phyloP scores from a whole-genome alignment of 108 stramenopile genomes.

The Seminavis robusta region DNA sequence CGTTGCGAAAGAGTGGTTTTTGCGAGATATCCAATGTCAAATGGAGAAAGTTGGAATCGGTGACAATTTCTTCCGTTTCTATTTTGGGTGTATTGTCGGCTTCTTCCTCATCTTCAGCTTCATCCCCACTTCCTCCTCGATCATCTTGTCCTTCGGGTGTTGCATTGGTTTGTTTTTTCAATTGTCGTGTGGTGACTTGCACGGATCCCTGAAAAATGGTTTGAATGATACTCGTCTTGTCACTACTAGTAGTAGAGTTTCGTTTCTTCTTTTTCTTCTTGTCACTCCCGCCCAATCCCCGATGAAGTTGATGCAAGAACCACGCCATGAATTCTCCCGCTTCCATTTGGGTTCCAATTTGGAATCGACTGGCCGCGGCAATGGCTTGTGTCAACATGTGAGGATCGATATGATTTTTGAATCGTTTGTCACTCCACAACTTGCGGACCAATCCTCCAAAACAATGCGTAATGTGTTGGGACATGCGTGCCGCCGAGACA shows the following conservation, averaged over 20 bases:
- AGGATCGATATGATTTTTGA: conserved; percentile 93
- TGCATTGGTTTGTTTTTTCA: conserved; percentile 13
- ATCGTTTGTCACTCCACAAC: conserved; percentile 91
- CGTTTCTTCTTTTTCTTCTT: conserved; percentile 39
- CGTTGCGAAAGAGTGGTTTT: conserved; percentile 97
- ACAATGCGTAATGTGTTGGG: conserved; percentile 52
- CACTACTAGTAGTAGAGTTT: too few relatives aligned
- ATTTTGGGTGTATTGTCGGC: conserved; percentile 35
- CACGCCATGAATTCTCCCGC: conserved; percentile 94
- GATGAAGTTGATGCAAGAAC: conserved; percentile 92
- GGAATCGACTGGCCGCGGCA: conserved; percentile 76
- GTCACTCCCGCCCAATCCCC: conserved; percentile 65
- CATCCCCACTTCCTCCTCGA: conserved; percentile 42
- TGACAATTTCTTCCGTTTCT: conserved; percentile 49
- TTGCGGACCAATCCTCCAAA: conserved; percentile 93
- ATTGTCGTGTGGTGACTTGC: conserved; percentile 75
- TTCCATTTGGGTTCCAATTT: conserved; percentile 84
- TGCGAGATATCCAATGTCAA: conserved; percentile 96
- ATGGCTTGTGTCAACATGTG: conserved; percentile 95
- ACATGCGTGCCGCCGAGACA: too few relatives aligned
- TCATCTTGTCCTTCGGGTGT: neutral
- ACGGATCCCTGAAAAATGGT: conserved; percentile 90
- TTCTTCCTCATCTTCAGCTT: conserved; percentile 57
- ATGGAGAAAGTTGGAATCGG: conserved; percentile 80
- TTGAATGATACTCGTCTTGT: conserved; percentile 71